Conservation (phyloP, 1,284 basidiomycete genomes). For the Ustilago cynodontis region DNA sequence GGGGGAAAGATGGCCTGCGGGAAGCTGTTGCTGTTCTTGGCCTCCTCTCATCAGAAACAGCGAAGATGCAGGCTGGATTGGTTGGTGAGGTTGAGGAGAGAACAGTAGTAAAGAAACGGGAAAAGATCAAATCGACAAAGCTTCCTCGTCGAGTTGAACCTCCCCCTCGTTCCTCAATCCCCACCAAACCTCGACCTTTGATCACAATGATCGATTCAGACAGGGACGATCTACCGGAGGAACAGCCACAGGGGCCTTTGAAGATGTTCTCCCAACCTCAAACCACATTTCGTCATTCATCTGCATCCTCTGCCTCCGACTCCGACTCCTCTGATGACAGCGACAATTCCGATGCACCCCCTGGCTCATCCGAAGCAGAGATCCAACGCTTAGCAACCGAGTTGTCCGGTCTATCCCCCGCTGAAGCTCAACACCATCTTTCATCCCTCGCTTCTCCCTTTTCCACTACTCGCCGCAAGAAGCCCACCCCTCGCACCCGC, state of each 20-base stretch:
- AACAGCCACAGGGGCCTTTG: background rate
- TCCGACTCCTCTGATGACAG: slow-evolving; percentile 16
- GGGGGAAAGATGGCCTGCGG: background rate
- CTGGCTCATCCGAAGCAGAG: slow-evolving; percentile 12
- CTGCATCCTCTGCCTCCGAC: slow-evolving; percentile 29
- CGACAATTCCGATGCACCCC: slow-evolving; percentile 10
- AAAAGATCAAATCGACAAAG: slow-evolving; percentile 8
- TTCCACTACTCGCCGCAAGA: background rate
- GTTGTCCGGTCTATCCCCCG: slow-evolving; percentile 20
- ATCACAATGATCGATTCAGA: slow-evolving; percentile 43
- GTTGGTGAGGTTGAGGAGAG: background rate
- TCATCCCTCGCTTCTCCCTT: background rate
- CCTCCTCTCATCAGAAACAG: background rate
- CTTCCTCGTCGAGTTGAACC: slow-evolving; percentile 22
- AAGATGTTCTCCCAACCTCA: slow-evolving; percentile 21
- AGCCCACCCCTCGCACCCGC: background rate
- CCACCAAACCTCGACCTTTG: slow-evolving; percentile 8
- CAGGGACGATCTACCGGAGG: slow-evolving; percentile 1
- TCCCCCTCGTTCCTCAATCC: background rate
- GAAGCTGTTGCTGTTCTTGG: slow-evolving; percentile 11
- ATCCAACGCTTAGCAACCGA: slow-evolving; percentile 41
- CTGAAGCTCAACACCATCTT: slow-evolving; percentile 11
- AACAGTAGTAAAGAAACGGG: background rate
- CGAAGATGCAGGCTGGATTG: background rate
- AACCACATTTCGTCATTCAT: background rate